Evolutionary conservation across 1,284 basidiomycete species (phyloP).

Genomic region (Phellopilus nigrolimitatus): DNA sequence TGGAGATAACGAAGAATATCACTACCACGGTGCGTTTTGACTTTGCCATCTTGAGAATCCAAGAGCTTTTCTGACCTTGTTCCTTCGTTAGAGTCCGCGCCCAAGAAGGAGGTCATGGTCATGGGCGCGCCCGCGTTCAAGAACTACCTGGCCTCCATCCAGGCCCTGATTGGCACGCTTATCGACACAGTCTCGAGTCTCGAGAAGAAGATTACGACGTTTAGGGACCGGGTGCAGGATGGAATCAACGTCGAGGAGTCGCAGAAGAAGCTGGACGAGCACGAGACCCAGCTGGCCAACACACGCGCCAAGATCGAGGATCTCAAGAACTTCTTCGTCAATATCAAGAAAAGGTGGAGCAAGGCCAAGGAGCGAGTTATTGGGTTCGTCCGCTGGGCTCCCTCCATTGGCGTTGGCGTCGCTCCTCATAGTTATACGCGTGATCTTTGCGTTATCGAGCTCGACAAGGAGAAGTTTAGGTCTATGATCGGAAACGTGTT

Average conservation of each 20-base stretch:
- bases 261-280: conserved; percentile 23
- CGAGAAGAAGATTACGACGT: conserved; percentile 22
- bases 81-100: conserved; percentile 23
- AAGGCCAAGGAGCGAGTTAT: conserved; percentile 27
- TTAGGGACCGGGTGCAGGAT: conserved; percentile 13
- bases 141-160: conserved; percentile 30
- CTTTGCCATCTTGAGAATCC: conserved; percentile 20
- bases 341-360: conserved; percentile 2
- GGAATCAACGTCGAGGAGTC: conserved; percentile 22
- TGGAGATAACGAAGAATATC: conserved; percentile 27
- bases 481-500: conserved; percentile 25
- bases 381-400: conserved; percentile 29
- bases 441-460: conserved; percentile 29
- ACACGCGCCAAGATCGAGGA: conserved; percentile 17
- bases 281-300: conserved; percentile 11
- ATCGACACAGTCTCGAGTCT: conserved; percentile 22
- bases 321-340: conserved; percentile 22
- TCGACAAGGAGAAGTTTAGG: conserved; percentile 26
- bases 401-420: conserved; percentile 26
- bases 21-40: conserved; percentile 27
- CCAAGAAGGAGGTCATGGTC: conserved; percentile 36
- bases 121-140: conserved; percentile 34
- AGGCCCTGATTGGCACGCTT: conserved; percentile 29
- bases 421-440: conserved; percentile 25
- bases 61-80: conserved; percentile 28